Conservation (phyloP, 495 filamentous ascomycete genomes). For the Apodospora peruviana region DNA sequence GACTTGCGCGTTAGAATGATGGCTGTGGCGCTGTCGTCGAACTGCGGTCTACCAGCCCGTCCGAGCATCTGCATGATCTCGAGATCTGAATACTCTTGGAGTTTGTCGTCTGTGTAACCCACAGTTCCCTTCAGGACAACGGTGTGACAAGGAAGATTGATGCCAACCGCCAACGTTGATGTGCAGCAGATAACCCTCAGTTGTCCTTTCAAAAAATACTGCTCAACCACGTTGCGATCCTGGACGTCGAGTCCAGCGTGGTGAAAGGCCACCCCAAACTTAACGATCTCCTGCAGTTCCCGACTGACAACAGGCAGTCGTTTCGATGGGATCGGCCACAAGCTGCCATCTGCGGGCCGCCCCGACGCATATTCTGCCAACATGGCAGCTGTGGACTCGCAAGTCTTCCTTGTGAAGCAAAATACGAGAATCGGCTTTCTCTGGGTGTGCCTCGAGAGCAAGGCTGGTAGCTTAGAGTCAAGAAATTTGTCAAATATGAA, state of each 20-base stretch:
- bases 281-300: constrained; percentile 58
- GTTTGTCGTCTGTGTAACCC: constrained; percentile 57
- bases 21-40: constrained; percentile 76
- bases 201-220: constrained; percentile 66
- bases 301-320: constrained; percentile 49
- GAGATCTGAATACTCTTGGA: constrained; percentile 78
- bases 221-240: constrained; percentile 70
- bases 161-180: constrained; percentile 85
- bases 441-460: constrained; percentile 72
- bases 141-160: constrained; percentile 90
- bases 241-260: constrained; percentile 75
- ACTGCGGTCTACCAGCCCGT: constrained; percentile 88
- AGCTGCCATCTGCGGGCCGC: constrained; percentile 48
- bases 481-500: constrained; percentile 82
- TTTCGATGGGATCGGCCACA: constrained; percentile 62
- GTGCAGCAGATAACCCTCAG: constrained; percentile 93
- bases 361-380: constrained; percentile 63
- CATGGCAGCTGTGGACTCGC: constrained; percentile 66
- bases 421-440: constrained; percentile 91
- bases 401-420: constrained; percentile 78
- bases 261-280: constrained; percentile 83
- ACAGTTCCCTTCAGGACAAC: constrained; percentile 90
- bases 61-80: constrained; percentile 99
- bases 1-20: constrained; percentile 77
- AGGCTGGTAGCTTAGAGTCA: constrained; percentile 62